A percentile compares a stretch with the other conserved stretches of the same genome.
Conservation (phyloP, 768 basidiomycete genomes). For the Kwoniella shandongensis region DNA sequence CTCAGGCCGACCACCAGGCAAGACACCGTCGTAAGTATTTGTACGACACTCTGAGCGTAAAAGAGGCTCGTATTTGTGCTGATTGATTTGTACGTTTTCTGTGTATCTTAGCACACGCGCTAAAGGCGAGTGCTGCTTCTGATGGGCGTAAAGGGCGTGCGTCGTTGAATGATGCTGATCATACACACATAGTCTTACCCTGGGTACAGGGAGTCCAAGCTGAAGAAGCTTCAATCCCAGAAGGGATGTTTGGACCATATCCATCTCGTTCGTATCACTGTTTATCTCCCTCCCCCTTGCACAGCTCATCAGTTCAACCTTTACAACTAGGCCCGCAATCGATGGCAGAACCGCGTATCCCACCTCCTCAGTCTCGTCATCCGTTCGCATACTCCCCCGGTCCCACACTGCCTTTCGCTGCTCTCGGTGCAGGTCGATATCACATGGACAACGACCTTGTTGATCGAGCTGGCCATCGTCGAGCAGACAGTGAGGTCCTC, state of each 20-base stretch:
- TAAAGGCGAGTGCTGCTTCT: slow-evolving; percentile 22
- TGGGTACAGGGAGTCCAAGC: slow-evolving; percentile 39
- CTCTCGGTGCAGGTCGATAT: slow-evolving; percentile 15
- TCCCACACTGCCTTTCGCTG: slow-evolving; percentile 37
- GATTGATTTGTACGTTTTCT: slow-evolving; percentile 8
- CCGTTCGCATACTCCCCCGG: slow-evolving; percentile 38
- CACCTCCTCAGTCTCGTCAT: slow-evolving; percentile 25
- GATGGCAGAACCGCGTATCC: slow-evolving; percentile 16
- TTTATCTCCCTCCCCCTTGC: background rate
- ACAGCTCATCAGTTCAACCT: background rate
- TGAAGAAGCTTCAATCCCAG: slow-evolving; percentile 25
- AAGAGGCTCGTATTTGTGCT: slow-evolving; percentile 7
- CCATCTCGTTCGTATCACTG: slow-evolving; percentile 35
- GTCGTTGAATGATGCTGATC: slow-evolving; percentile 21
- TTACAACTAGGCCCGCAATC: slow-evolving; percentile 21
- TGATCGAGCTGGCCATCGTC: background rate
- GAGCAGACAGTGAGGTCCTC: slow-evolving; percentile 34
- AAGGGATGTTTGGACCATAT: slow-evolving; percentile 49
- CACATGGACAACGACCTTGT: background rate
- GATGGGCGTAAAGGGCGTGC: background rate
- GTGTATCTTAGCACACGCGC: slow-evolving; percentile 18
- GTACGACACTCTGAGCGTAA: slow-evolving; percentile 1
- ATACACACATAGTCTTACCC: slow-evolving; percentile 34
- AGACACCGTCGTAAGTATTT: slow-evolving; percentile 38
- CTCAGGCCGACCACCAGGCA: slow-evolving; percentile 17